These are phyloP conservation scores for Diaporthe longicolla DNA, from an alignment of 2,329 filamentous ascomycete species.

Conservation along the genomic window DNA sequence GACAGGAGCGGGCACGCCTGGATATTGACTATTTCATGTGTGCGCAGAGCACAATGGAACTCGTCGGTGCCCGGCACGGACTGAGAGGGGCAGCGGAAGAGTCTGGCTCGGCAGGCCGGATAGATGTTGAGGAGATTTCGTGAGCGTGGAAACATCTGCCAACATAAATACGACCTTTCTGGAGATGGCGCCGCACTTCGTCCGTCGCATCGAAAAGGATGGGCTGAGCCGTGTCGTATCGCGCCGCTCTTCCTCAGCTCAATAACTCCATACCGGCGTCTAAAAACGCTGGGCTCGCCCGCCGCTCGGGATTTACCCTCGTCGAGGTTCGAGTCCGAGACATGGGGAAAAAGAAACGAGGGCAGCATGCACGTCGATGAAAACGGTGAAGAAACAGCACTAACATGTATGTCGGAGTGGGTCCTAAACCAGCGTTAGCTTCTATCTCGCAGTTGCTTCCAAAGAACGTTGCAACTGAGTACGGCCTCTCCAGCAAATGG, in stretches of 20 bases:
- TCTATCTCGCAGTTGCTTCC: conserved; percentile 34
- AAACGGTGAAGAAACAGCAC: conserved; percentile 39
- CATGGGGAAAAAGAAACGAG: conserved; percentile 31
- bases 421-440: conserved; percentile 39
- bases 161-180: background rate
- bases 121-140: background rate
- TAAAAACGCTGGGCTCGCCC: conserved; percentile 26
- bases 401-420: conserved; percentile 40
- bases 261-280: conserved; percentile 6
- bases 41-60: background rate
- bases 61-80: conserved; percentile 3
- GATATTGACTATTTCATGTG: background rate
- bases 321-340: conserved; percentile 37
- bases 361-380: conserved; percentile 27
- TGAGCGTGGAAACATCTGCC: conserved; percentile 2
- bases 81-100: background rate
- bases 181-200: background rate
- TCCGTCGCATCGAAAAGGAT: background rate
- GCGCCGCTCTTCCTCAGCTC: background rate
- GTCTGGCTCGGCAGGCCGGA: background rate
- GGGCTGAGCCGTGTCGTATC: conserved; percentile 11
- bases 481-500: conserved; percentile 28
- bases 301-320: conserved; percentile 24
- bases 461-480: conserved; percentile 29
- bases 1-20: background rate